Evolutionary conservation across 2,329 filamentous ascomycete species (phyloP), one percentile per base, ranked within the genome.

Genomic region (Sporothrix pseudoabietina): DNA sequence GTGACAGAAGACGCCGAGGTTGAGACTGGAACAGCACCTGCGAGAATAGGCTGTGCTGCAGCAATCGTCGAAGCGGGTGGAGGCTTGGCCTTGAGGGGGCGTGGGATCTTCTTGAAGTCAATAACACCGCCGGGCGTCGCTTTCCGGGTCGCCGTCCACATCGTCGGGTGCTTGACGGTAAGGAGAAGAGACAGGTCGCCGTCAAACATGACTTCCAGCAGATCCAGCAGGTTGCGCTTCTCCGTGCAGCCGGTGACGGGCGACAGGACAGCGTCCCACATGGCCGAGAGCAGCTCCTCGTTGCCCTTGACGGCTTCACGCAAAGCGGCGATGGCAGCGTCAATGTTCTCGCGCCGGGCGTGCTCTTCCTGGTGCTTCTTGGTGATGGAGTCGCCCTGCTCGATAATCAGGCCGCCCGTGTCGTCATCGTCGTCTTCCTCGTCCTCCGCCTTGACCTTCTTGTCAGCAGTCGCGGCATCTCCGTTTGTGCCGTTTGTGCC

Each of bases 201-300:
- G 19, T 85, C 83, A 74, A 87, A 87, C 74, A 89, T 80, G 65
- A 86, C 79, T 47, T 82, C 81, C 77, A 86, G 87, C 49, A 88
- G 81, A 75, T 87, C 85, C 52, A 88, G 78, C 12, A 88, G 76
- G 76, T 85, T 85, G 39, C 82, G 79, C 77, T 86, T 84, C 77
- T 88, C 87, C 22, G 81, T 77, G 41, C 85, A 78, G 7, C 84
- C 84, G 63, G 87, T 82, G 26, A 82, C 77, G 1, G 83, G 80
- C 39, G 86, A 88, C 52, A 83, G 81, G 6, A 87, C 78, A 16
- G 86, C 85, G 59, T 81, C 81, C 86, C 86, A 88, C 35, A 88
- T 77, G 7, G 82, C 82, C 41, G 81, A 76, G 74, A 84, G 83
- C 72, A 88, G 78, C 30, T 80, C 81, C 22, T 79, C 75, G 75